These are phyloP conservation scores for Sporisorium exsertum DNA, from an alignment of 1,284 basidiomycete species.

Conservation along the genomic window DNA sequence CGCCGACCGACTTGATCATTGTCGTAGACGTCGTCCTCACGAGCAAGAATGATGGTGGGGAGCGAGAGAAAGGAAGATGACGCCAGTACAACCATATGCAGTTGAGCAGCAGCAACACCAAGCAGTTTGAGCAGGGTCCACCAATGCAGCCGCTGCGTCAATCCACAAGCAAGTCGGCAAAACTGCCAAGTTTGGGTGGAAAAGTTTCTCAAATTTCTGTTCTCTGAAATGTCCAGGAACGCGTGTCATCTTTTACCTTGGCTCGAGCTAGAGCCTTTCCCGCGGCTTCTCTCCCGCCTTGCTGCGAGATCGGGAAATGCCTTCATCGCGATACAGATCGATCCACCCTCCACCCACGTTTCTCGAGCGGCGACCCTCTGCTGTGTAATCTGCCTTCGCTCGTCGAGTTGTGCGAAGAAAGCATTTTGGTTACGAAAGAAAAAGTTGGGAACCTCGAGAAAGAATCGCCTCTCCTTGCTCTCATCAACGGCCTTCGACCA, in stretches of 20 bases:
- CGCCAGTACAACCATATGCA: neutral
- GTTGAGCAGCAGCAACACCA: neutral
- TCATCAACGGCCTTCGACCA: neutral
- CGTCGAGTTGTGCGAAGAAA: constrained; percentile 4
- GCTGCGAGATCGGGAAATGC: too few species aligned
- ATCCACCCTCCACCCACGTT: constrained; percentile 38
- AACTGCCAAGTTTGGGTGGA: constrained; percentile 2
- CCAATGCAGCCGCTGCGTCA: constrained; percentile 6
- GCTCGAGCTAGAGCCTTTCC: constrained; percentile 20
- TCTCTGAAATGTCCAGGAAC: neutral
- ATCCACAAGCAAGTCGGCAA: neutral
- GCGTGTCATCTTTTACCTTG: neutral
- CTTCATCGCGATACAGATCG: constrained; percentile 7
- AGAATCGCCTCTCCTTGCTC: too few species aligned
- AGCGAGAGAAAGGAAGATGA: neutral
- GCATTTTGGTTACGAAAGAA: constrained; percentile 17
- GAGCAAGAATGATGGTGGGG: neutral
- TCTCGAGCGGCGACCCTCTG: neutral
- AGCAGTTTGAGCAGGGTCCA: constrained; percentile 5
- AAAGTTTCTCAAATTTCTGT: constrained; percentile 29
- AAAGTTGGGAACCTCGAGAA: too few species aligned
- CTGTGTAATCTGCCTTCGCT: neutral
- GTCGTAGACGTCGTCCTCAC: neutral
- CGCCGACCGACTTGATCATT: constrained; percentile 38
- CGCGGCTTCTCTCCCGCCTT: constrained; percentile 6